Percentiles rank a stretch among this genome's conserved stretches.
Evolutionary conservation across 495 filamentous ascomycete genomes (phyloP).

Genomic region (Daldinia decipiens): DNA sequence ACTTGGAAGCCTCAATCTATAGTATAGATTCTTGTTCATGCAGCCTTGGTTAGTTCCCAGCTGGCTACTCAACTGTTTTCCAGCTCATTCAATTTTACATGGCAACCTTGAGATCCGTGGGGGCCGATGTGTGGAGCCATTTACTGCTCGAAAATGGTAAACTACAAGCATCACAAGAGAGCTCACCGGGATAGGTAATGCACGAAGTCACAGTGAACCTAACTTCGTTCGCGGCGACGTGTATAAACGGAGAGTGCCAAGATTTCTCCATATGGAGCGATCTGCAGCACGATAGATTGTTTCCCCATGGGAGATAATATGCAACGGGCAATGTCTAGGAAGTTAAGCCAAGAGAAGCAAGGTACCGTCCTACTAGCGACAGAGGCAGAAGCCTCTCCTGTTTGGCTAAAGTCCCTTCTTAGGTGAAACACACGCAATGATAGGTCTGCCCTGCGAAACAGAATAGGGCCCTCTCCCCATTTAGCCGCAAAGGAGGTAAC

Average conservation of each 20-base stretch:
- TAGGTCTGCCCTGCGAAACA: slow-evolving; percentile 44
- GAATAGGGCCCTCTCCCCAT: slow-evolving; percentile 22
- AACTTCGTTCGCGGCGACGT: slow-evolving; percentile 26
- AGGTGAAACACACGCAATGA: slow-evolving; percentile 38
- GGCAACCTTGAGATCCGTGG: slow-evolving; percentile 21
- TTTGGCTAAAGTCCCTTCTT: slow-evolving; percentile 45
- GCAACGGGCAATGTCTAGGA: slow-evolving; percentile 28
- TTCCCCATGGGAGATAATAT: slow-evolving; percentile 44
- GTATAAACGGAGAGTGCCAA: slow-evolving; percentile 43
- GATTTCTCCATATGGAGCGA: slow-evolving; percentile 41
- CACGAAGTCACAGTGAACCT: slow-evolving; percentile 11
- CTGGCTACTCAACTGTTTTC: slow-evolving; percentile 12
- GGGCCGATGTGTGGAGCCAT: slow-evolving; percentile 12
- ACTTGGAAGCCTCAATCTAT: slow-evolving; percentile 36
- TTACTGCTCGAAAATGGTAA: not conserved
- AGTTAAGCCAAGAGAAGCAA: slow-evolving; percentile 39
- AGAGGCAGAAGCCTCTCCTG: slow-evolving; percentile 33
- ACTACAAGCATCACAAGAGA: slow-evolving; percentile 12
- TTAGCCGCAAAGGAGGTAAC: slow-evolving; percentile 42
- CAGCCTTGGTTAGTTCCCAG: slow-evolving; percentile 27
- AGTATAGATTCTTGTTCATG: slow-evolving; percentile 32
- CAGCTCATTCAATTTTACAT: slow-evolving; percentile 7
- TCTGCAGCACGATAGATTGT: slow-evolving; percentile 39
- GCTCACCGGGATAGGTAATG: slow-evolving; percentile 16
- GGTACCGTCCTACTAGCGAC: slow-evolving; percentile 32